phyloP scores from a whole-genome alignment of 495 filamentous ascomycete species.

The Neurospora cerealis region DNA sequence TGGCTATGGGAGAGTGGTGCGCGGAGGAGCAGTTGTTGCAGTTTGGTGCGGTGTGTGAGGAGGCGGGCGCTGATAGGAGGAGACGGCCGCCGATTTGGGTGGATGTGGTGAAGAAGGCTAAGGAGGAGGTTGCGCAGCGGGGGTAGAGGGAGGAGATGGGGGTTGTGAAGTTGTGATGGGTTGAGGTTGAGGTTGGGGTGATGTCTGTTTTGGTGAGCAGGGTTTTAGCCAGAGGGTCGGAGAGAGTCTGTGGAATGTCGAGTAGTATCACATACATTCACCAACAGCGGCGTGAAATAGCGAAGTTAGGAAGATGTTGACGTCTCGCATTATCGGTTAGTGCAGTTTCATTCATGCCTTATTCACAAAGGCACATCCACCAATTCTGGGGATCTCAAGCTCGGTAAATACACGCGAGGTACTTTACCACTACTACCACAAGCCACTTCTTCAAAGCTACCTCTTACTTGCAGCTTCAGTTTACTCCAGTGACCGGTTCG shows the following conservation, averaged over 20 bases:
- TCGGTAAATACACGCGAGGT: background rate
- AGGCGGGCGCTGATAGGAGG: conserved; percentile 10
- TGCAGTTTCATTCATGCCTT: background rate
- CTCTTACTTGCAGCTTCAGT: background rate
- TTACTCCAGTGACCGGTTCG: background rate
- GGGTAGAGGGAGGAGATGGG: background rate
- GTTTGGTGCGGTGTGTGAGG: conserved; percentile 58
- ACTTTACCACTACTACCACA: background rate
- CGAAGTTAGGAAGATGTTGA: background rate
- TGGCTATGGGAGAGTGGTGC: conserved; percentile 80
- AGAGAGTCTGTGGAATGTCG: background rate
- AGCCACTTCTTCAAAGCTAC: background rate
- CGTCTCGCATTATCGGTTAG: background rate
- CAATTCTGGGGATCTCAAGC: background rate
- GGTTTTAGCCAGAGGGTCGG: too few relatives aligned
- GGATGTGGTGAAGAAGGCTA: conserved; percentile 19
- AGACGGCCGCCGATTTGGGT: conserved; percentile 20
- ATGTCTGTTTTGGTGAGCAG: background rate
- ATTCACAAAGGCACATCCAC: background rate
- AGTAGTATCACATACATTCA: background rate
- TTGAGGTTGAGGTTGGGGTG: background rate
- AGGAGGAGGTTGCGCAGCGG: background rate
- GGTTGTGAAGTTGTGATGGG: background rate
- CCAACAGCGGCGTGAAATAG: background rate
- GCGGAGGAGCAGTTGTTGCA: conserved; percentile 58